Evolutionary conservation across 768 basidiomycete genomes (phyloP).

Genomic region (Serpula lacrymans): DNA sequence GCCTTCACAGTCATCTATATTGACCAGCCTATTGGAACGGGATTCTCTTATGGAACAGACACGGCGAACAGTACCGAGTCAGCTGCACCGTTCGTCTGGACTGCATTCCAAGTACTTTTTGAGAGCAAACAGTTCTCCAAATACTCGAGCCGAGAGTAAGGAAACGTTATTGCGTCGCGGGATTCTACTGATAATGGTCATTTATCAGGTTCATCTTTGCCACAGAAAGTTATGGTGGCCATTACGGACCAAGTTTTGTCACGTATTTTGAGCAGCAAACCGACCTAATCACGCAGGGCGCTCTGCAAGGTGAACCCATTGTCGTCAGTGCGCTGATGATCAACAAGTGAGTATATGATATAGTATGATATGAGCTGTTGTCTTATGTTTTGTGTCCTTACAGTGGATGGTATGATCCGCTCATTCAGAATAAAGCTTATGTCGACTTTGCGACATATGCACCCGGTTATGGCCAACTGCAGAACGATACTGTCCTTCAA

Average conservation of each 20-base stretch:
- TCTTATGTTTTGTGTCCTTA: too few species aligned
- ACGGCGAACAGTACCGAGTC: slow-evolving; percentile 48
- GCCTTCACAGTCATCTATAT: slow-evolving; percentile 58
- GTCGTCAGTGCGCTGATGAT: slow-evolving; percentile 61
- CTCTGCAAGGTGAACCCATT: slow-evolving; percentile 46
- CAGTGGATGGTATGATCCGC: slow-evolving; percentile 66
- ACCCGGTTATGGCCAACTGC: slow-evolving; percentile 65
- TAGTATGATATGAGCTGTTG: not conserved
- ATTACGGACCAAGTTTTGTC: slow-evolving; percentile 64
- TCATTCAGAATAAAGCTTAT: slow-evolving; percentile 60
- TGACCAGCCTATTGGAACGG: slow-evolving; percentile 65
- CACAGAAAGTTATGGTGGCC: slow-evolving; percentile 67
- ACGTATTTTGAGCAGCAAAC: slow-evolving; percentile 66
- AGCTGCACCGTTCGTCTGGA: slow-evolving; percentile 60
- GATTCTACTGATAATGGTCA: not conserved
- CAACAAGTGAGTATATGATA: slow-evolving; percentile 39
- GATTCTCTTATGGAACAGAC: slow-evolving; percentile 58
- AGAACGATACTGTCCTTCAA: slow-evolving; percentile 41
- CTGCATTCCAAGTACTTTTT: slow-evolving; percentile 60
- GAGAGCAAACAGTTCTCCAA: slow-evolving; percentile 51
- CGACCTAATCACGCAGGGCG: slow-evolving; percentile 40
- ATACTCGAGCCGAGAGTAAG: slow-evolving; percentile 53
- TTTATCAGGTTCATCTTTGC: slow-evolving; percentile 52
- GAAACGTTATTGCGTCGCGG: slow-evolving; percentile 1
- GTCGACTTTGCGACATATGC: slow-evolving; percentile 58